Evolutionary conservation across 2,329 filamentous ascomycete species (phyloP).

Genomic region (Colletotrichum sp.): DNA sequence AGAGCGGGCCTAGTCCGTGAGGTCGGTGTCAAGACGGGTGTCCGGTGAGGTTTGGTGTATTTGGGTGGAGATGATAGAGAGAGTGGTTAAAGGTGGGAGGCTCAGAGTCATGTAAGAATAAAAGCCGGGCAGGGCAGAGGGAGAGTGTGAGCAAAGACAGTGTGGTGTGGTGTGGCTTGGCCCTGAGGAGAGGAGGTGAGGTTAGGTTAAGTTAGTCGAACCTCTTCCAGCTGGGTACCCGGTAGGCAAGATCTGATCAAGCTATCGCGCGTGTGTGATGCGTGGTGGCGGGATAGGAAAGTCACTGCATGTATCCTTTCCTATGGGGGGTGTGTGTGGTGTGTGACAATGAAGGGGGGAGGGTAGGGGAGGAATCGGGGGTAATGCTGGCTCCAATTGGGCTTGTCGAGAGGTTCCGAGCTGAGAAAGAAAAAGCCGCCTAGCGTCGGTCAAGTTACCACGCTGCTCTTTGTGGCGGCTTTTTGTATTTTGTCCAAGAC

Average conservation of each 20-base stretch:
- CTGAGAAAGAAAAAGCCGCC: slow-evolving; percentile 19
- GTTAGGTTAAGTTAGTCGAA: slow-evolving; percentile 17
- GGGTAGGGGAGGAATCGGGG: not conserved
- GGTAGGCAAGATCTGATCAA: slow-evolving; percentile 24
- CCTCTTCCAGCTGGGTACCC: slow-evolving; percentile 17
- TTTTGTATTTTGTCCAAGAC: slow-evolving; percentile 12
- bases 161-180: slow-evolving; percentile 21
- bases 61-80: slow-evolving; percentile 19
- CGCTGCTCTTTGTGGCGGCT: slow-evolving; percentile 19
- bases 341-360: not conserved
- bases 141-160: not conserved
- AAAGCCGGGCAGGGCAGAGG: slow-evolving; percentile 15
- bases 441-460: slow-evolving; percentile 24
- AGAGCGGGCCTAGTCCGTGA: slow-evolving; percentile 15
- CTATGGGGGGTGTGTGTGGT: not conserved
- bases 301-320: slow-evolving; percentile 20
- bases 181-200: slow-evolving; percentile 12
- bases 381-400: slow-evolving; percentile 6
- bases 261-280: slow-evolving; percentile 23
- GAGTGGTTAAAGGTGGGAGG: slow-evolving; percentile 7
- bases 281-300: slow-evolving; percentile 23
- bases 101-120: slow-evolving; percentile 20
- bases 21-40: slow-evolving; percentile 18
- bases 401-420: slow-evolving; percentile 1
- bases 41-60: slow-evolving; percentile 13